Conservation (phyloP, 306 rosid genomes). For the Oxytropis ochrocephala region DNA sequence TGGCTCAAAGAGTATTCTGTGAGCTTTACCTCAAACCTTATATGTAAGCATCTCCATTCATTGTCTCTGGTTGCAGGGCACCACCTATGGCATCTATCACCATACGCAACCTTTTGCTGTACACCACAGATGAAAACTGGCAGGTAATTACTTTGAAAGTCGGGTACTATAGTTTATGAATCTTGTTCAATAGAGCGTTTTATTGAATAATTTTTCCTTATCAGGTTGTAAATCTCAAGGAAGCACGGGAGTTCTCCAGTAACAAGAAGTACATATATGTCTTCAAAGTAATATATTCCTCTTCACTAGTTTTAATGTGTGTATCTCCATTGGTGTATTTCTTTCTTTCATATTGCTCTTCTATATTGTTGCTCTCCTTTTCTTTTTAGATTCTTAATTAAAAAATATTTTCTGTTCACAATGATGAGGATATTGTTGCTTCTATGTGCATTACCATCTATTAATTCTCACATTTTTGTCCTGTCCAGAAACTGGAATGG, state of each 20-base stretch:
- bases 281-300: slow-evolving; percentile 62
- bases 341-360: background rate
- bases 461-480: slow-evolving; percentile 14
- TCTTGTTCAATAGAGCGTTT: slow-evolving; percentile 6
- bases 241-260: slow-evolving; percentile 76
- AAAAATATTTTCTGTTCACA: background rate
- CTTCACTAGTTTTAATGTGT: slow-evolving; percentile 14
- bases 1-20: slow-evolving; percentile 7
- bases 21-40: background rate
- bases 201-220: slow-evolving; percentile 28
- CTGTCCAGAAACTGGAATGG: slow-evolving; percentile 84
- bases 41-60: slow-evolving; percentile 7
- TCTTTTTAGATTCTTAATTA: background rate
- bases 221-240: slow-evolving; percentile 93
- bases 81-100: slow-evolving; percentile 91
- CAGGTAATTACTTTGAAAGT: slow-evolving; percentile 43
- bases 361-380: background rate
- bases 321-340: background rate
- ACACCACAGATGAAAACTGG: slow-evolving; percentile 84
- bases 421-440: slow-evolving; percentile 16
- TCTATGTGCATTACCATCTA: slow-evolving; percentile 7
- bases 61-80: slow-evolving; percentile 47
- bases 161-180: slow-evolving; percentile 7
- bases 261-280: slow-evolving; percentile 68
- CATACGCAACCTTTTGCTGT: slow-evolving; percentile 66